A percentile compares a stretch with the other conserved stretches of the same genome.
phyloP scores from a whole-genome alignment of 2,329 filamentous ascomycete genomes.

The Venturiaceae sp. region DNA sequence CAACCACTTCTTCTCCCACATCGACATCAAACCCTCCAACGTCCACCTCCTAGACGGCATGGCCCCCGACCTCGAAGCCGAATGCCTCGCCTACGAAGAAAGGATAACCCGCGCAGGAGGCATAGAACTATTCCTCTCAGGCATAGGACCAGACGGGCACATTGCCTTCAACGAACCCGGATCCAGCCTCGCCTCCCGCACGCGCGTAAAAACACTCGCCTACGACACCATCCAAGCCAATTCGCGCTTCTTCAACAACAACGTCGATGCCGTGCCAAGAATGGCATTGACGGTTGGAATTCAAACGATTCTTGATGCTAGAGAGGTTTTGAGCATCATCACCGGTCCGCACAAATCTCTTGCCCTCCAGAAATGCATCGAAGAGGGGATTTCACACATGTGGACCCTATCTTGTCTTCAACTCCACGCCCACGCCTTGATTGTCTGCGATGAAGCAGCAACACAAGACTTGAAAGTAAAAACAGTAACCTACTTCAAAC shows the following conservation, averaged over 20 bases:
- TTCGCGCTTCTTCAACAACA: slow-evolving; percentile 71
- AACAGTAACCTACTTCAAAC: slow-evolving; percentile 39
- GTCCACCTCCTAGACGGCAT: slow-evolving; percentile 82
- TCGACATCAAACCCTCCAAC: slow-evolving; percentile 71
- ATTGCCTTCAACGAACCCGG: slow-evolving; percentile 89
- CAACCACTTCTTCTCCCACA: slow-evolving; percentile 79
- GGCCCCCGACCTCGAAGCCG: slow-evolving; percentile 61
- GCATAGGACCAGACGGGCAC: slow-evolving; percentile 78
- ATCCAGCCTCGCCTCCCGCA: slow-evolving; percentile 66
- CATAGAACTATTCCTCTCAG: slow-evolving; percentile 78
- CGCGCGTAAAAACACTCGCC: slow-evolving; percentile 76
- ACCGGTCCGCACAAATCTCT: slow-evolving; percentile 72
- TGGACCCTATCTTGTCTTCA: slow-evolving; percentile 80
- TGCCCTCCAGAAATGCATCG: slow-evolving; percentile 70
- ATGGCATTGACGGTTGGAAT: slow-evolving; percentile 82
- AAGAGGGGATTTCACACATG: slow-evolving; percentile 80
- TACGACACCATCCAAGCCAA: slow-evolving; percentile 84
- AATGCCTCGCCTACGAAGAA: slow-evolving; percentile 71
- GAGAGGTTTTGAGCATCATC: slow-evolving; percentile 73
- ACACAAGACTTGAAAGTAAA: slow-evolving; percentile 38
- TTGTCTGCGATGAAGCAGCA: slow-evolving; percentile 71
- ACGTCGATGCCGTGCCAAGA: slow-evolving; percentile 63
- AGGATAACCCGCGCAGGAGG: slow-evolving; percentile 66
- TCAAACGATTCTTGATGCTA: slow-evolving; percentile 64
- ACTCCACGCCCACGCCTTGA: slow-evolving; percentile 69